phyloP scores from a whole-genome alignment of 2,329 filamentous ascomycete species.

The Pyrenochaeta sp. region DNA sequence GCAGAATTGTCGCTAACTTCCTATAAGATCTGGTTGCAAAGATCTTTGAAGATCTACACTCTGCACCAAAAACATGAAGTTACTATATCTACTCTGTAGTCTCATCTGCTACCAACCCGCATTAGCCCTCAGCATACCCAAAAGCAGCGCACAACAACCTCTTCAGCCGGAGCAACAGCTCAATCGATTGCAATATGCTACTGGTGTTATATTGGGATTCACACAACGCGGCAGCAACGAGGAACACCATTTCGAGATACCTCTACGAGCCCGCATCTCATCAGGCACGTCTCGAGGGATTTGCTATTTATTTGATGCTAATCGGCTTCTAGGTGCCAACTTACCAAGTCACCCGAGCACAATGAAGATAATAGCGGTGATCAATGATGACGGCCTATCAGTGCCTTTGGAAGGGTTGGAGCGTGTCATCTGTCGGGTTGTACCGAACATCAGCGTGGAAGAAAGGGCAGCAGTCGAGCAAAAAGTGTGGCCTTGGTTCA shows the following conservation, averaged over 20 bases:
- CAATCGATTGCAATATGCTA: not conserved
- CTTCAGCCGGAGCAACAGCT: conserved; percentile 4
- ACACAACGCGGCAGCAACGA: conserved; percentile 12
- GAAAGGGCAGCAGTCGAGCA: conserved; percentile 19
- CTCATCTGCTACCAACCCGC: not conserved
- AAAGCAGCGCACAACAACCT: conserved; percentile 11
- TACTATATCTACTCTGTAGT: conserved; percentile 1
- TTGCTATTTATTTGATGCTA: not conserved
- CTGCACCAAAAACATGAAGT: conserved; percentile 3
- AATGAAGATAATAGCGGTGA: conserved; percentile 24
- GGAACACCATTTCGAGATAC: conserved; percentile 24
- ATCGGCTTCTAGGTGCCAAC: conserved; percentile 12
- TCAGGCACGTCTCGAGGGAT: conserved; percentile 15
- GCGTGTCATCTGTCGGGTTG: conserved; percentile 27
- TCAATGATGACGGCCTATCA: conserved; percentile 18
- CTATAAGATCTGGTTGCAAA: not conserved
- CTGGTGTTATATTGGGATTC: conserved; percentile 22
- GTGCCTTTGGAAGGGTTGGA: conserved; percentile 24
- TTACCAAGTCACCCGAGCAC: conserved; percentile 17
- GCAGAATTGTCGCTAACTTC: not conserved
- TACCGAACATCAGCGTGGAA: conserved; percentile 18
- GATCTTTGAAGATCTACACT: no score
- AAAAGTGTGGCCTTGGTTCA: conserved; percentile 36
- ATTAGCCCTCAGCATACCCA: conserved; percentile 13
- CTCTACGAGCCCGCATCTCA: conserved; percentile 17